A percentile compares a stretch with the other conserved stretches of the same genome.
Conservation (phyloP, 306 rosid species). For the Medicago arabica region DNA sequence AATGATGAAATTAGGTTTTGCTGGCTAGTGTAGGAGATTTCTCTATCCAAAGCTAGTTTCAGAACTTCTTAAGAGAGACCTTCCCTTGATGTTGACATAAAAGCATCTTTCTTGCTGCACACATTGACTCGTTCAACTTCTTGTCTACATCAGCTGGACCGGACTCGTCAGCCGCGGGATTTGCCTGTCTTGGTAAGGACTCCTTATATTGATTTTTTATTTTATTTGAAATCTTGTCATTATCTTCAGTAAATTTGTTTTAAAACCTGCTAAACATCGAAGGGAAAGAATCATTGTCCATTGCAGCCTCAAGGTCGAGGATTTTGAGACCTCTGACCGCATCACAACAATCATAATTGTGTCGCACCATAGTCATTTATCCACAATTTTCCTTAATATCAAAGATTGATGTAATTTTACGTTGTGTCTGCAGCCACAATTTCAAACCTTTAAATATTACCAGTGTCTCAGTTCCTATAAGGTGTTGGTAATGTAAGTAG, state of each 20-base stretch:
- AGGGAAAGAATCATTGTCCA: not conserved
- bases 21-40: not conserved
- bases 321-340: not conserved
- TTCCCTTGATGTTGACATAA: not conserved
- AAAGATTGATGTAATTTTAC: too few relatives aligned
- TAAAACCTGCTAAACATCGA: not conserved
- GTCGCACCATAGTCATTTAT: too few relatives aligned
- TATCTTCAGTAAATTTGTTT: not conserved
- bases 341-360: too few relatives aligned
- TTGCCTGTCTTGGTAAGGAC: not conserved
- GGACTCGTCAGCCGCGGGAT: not conserved
- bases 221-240: not conserved
- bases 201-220: not conserved
- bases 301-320: not conserved
- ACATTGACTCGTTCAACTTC: not conserved
- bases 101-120: not conserved
- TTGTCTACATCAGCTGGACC: not conserved
- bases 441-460: too few relatives aligned
- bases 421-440: too few relatives aligned
- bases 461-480: too few relatives aligned
- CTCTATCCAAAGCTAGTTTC: not conserved
- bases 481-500: too few relatives aligned
- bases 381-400: too few relatives aligned
- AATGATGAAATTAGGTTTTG: not conserved
- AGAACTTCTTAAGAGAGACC: not conserved